Percentiles rank a stretch among this genome's conserved stretches.
Conservation (phyloP, 768 basidiomycete species). For the Kwoniella bestiolae region DNA sequence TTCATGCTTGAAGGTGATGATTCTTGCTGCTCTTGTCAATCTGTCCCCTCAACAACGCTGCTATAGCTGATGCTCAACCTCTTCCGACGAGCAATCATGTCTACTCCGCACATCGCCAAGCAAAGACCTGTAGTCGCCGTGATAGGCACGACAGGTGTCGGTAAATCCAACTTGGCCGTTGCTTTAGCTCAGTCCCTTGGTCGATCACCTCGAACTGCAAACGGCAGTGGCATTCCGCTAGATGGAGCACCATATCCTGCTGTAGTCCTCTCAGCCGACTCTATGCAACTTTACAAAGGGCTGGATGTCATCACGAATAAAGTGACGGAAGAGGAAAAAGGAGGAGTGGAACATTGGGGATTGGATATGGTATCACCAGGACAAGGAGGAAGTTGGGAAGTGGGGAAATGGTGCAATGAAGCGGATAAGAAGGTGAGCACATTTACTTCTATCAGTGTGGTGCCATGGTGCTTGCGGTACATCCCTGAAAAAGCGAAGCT, state of each 20-base stretch:
- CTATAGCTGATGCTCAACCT: constrained; percentile 8
- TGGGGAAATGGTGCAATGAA: constrained; percentile 73
- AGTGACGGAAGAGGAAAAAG: constrained; percentile 72
- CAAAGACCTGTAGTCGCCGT: constrained; percentile 69
- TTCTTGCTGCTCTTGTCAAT: no score
- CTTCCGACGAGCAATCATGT: constrained; percentile 12
- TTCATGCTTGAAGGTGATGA: no score
- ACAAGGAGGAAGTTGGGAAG: constrained; percentile 62
- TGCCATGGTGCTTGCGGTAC: background rate
- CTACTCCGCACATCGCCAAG: background rate
- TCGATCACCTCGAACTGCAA: no score
- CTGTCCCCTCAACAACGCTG: background rate
- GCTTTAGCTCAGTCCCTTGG: constrained; percentile 78
- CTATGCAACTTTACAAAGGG: constrained; percentile 94
- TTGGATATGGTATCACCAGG: constrained; percentile 87
- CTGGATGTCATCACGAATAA: constrained; percentile 96
- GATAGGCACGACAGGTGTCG: constrained; percentile 91
- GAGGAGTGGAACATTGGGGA: constrained; percentile 82
- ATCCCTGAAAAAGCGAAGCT: background rate
- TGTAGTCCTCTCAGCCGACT: constrained; percentile 85
- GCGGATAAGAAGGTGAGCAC: constrained; percentile 72
- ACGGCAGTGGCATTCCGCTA: background rate
- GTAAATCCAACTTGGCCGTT: constrained; percentile 89
- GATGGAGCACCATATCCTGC: background rate
- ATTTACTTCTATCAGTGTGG: background rate